Base-by-base conservation (phyloP, 139 green algal species). In the Nannochloris sp. region DNA sequence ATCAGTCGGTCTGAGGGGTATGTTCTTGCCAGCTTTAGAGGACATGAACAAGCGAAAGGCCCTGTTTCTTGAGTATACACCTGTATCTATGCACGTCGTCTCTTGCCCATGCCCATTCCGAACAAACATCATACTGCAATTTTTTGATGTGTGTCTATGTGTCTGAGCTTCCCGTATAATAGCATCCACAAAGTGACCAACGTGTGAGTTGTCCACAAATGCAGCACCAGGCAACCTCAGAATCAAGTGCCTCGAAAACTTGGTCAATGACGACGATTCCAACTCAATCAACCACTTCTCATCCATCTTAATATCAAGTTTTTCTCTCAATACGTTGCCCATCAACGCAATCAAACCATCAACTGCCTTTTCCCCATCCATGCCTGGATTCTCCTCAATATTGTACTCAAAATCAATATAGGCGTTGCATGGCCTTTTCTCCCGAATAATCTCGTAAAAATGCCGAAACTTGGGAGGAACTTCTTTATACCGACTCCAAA, bases 351-450 rank as follows among this genome's bases (percentile, higher is more conserved):
- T 16, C 56, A 95, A 62, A 2, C 5, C 14, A 3, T 81, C 74
- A 30, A 91, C 80, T 40, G 88, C 62, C 5, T 59, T 53, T 4
- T 77, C 62, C 0, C 89, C 89, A 33, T 89, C 56, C 6, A 71
- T 48, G 1, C 43, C 74, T 4, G 81, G 69, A 63, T 94, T 95
- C 59, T 76, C 68, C 0, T 37, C 60, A 6, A 40, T 48, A 31
- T 58, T 65, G 67, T 75, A 94, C 68, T 96, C 89, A 16, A 95
- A 62, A 68, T 96, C 89, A 69, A 93, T 90, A 82, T 95, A 96
- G 37, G 95, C 50, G 69, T 96, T 84, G 72, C 86, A 94, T 45
- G 86, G 88, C 28, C 49, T 45, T 26, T 75, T 68, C 33, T 78
- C 70, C 2, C 76, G 73, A 12, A 96, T 64, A 48, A 80, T 81